phyloP scores from a whole-genome alignment of 2,329 filamentous ascomycete genomes.

The Neonectria punicea region DNA sequence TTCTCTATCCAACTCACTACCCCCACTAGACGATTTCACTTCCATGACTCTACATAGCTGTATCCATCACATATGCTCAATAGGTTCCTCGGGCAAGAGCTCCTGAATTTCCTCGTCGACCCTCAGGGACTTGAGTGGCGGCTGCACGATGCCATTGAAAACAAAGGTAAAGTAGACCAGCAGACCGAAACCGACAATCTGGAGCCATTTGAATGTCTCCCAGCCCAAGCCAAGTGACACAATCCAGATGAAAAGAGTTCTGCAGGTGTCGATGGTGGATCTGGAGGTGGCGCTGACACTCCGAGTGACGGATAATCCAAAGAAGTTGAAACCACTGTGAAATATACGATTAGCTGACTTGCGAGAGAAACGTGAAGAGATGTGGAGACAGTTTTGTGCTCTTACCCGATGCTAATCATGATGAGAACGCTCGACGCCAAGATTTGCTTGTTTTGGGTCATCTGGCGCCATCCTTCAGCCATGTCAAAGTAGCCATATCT shows the following conservation, averaged over 20 bases:
- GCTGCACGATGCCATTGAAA: slow-evolving; percentile 92
- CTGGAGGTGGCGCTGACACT: slow-evolving; percentile 91
- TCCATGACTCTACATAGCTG: not conserved
- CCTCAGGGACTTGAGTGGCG: slow-evolving; percentile 77
- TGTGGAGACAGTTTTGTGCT: not conserved
- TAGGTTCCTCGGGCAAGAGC: slow-evolving; percentile 83
- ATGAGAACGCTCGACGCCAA: slow-evolving; percentile 85
- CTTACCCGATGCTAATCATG: slow-evolving; percentile 96
- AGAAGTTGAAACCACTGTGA: slow-evolving; percentile 94
- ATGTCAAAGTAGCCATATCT: slow-evolving; percentile 90
- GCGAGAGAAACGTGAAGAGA: too few species aligned
- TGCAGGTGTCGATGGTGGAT: slow-evolving; percentile 96
- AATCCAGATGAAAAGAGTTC: slow-evolving; percentile 98
- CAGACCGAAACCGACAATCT: slow-evolving; percentile 87
- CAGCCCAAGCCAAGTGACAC: slow-evolving; percentile 92
- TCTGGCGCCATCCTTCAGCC: slow-evolving; percentile 83
- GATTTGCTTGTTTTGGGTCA: slow-evolving; percentile 77
- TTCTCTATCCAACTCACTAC: not conserved
- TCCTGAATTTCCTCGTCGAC: slow-evolving; percentile 66
- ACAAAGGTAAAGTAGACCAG: slow-evolving; percentile 97
- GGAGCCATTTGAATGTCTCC: slow-evolving; percentile 98
- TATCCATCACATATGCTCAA: slow-evolving; percentile 69
- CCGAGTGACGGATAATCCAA: slow-evolving; percentile 92
- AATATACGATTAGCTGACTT: slow-evolving; percentile 33
- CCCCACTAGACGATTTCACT: not conserved